A percentile compares a stretch with the other conserved stretches of the same genome.
Conservation (phyloP, 2,329 filamentous ascomycete genomes). For the Ophiostoma himal-ulmi region DNA sequence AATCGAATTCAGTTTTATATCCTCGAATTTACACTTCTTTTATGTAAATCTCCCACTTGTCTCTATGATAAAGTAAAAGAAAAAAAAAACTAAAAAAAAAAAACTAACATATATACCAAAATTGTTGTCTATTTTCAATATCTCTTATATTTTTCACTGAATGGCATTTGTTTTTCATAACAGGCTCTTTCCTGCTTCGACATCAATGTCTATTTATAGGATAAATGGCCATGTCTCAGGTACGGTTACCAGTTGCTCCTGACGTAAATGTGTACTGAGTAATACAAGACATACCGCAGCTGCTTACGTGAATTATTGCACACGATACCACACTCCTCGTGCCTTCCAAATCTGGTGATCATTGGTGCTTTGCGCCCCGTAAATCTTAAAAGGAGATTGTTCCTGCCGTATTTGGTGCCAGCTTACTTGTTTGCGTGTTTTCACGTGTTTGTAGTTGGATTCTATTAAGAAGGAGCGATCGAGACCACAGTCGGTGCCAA, state of each 20-base stretch:
- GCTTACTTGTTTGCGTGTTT: background rate
- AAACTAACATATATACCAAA: background rate
- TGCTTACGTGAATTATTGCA: background rate
- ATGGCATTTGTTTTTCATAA: no score
- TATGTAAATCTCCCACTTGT: no score
- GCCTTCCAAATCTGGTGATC: background rate
- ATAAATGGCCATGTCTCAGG: no score
- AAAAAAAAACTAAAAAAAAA: no score
- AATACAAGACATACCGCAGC: background rate
- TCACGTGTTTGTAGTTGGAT: background rate
- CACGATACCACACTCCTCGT: background rate
- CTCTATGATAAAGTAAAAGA: no score
- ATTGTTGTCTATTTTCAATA: no score
- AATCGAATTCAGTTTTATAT: no score
- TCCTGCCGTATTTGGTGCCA: background rate
- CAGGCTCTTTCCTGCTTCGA: background rate
- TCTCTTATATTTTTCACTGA: no score
- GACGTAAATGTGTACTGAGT: background rate
- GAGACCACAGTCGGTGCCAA: background rate
- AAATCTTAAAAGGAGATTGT: background rate
- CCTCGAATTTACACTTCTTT: no score
- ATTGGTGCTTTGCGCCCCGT: background rate
- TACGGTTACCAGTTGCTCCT: background rate
- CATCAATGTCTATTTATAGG: no score
- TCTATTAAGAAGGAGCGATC: background rate